phyloP scores from a whole-genome alignment of 108 stramenopile species.

The Nitzschia inconspicua region DNA sequence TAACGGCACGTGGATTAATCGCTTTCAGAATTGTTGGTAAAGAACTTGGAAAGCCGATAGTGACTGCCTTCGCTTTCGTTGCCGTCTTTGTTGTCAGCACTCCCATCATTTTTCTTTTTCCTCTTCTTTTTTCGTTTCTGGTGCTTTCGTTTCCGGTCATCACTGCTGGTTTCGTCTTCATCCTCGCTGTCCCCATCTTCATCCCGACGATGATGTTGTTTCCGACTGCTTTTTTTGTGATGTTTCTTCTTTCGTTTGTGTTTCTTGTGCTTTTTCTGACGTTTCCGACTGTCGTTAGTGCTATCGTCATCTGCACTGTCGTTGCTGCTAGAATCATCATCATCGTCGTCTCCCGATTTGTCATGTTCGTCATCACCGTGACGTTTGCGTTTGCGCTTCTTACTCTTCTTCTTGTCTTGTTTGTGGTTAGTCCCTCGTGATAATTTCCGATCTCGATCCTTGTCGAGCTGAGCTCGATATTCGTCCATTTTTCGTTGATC shows the following conservation, averaged over 20 bases:
- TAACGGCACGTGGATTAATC: too few species aligned
- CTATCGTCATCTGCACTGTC: slow-evolving; percentile 4
- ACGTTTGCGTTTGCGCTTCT: slow-evolving; percentile 24
- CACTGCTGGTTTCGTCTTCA: slow-evolving; percentile 27
- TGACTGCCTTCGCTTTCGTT: slow-evolving; percentile 57
- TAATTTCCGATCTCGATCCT: slow-evolving; percentile 75
- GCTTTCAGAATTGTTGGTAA: too few species aligned
- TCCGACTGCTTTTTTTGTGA: slow-evolving; percentile 20
- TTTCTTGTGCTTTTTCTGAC: slow-evolving; percentile 46
- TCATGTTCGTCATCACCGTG: slow-evolving; percentile 12
- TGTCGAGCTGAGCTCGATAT: slow-evolving; percentile 90
- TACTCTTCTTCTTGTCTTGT: slow-evolving; percentile 38
- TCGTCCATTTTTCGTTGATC: slow-evolving; percentile 93
- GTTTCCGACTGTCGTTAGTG: slow-evolving; percentile 26
- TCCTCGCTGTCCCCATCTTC: slow-evolving; percentile 16
- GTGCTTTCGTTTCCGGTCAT: slow-evolving; percentile 28
- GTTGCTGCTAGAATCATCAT: slow-evolving; percentile 8
- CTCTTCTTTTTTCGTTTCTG: slow-evolving; percentile 36
- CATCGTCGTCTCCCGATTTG: slow-evolving; percentile 20
- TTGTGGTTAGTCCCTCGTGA: slow-evolving; percentile 62
- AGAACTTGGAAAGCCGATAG: slow-evolving; percentile 68
- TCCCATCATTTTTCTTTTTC: slow-evolving; percentile 30
- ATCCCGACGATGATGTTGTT: slow-evolving; percentile 21
- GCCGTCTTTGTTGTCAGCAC: slow-evolving; percentile 25
- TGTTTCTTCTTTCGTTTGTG: slow-evolving; percentile 21